Percentiles rank a stretch among this genome's conserved stretches.
These are phyloP conservation scores for Suillus weaverae DNA, from an alignment of 768 basidiomycete species.

Conservation along the genomic window DNA sequence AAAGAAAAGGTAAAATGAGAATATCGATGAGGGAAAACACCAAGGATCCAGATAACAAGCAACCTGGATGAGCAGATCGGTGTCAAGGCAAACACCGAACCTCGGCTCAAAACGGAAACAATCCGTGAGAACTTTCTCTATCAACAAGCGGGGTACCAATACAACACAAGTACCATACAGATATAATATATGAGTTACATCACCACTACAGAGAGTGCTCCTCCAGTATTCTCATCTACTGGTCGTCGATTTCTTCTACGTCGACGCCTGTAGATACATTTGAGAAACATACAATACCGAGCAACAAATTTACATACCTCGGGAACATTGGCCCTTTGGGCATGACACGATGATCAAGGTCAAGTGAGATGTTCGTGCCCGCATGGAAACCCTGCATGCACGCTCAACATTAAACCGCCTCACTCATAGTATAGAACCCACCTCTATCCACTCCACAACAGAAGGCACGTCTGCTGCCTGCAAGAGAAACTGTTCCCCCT, in stretches of 20 bases:
- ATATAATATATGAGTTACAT: too few relatives aligned
- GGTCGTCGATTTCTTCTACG: slow-evolving; percentile 29
- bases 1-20: slow-evolving; percentile 17
- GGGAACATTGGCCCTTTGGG: slow-evolving; percentile 87
- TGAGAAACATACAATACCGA: neutral
- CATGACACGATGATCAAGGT: slow-evolving; percentile 91
- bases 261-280: slow-evolving; percentile 21
- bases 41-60: slow-evolving; percentile 35
- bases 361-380: slow-evolving; percentile 87
- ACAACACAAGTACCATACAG: neutral
- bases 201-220: neutral
- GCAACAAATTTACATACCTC: slow-evolving; percentile 44
- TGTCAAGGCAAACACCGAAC: slow-evolving; percentile 35
- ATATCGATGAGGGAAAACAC: slow-evolving; percentile 32
- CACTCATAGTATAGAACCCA: slow-evolving; percentile 28
- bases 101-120: slow-evolving; percentile 25
- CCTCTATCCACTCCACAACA: slow-evolving; percentile 97
- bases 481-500: slow-evolving; percentile 95
- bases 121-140: slow-evolving; percentile 28
- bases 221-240: slow-evolving; percentile 12
- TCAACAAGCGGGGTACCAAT: slow-evolving; percentile 1
- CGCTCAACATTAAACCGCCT: slow-evolving; percentile 6
- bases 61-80: slow-evolving; percentile 28
- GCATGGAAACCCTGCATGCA: slow-evolving; percentile 78
- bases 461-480: slow-evolving; percentile 82